These are phyloP conservation scores for Striga hermonthica DNA, from an alignment of 305 asterid species.

Conservation along the genomic window DNA sequence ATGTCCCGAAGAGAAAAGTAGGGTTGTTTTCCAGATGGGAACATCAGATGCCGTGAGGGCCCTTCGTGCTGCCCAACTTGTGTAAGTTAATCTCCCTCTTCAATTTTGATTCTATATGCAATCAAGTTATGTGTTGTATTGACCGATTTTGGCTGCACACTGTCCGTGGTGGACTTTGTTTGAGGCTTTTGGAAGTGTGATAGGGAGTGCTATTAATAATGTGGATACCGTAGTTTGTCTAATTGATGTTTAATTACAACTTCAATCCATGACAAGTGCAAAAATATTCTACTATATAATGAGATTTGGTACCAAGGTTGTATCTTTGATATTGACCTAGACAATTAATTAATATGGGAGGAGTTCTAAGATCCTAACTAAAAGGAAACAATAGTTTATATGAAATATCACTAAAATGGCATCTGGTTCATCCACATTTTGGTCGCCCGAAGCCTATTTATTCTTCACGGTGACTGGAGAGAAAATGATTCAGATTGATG, in stretches of 20 bases:
- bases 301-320: neutral
- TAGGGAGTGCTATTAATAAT: too few relatives aligned
- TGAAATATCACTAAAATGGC: neutral
- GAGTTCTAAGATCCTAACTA: neutral
- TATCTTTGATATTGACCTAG: neutral
- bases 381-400: neutral
- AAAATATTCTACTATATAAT: constrained; percentile 1
- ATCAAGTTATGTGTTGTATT: neutral
- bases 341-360: neutral
- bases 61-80: constrained; percentile 69
- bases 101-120: constrained; percentile 7
- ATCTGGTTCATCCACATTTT: neutral
- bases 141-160: constrained; percentile 13
- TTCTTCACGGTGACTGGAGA: neutral
- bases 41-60: constrained; percentile 89
- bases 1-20: constrained; percentile 62
- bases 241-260: too few relatives aligned
- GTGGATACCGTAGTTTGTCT: too few relatives aligned
- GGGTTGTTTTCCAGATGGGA: constrained; percentile 87
- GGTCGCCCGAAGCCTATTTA: too few relatives aligned
- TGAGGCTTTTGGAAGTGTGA: neutral
- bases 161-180: too few relatives aligned
- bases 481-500: neutral
- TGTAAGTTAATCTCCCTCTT: constrained; percentile 45
- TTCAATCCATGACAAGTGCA: neutral